Base-by-base conservation (phyloP, 2,329 filamentous ascomycete genomes). In the Exophiala xenobiotica region DNA sequence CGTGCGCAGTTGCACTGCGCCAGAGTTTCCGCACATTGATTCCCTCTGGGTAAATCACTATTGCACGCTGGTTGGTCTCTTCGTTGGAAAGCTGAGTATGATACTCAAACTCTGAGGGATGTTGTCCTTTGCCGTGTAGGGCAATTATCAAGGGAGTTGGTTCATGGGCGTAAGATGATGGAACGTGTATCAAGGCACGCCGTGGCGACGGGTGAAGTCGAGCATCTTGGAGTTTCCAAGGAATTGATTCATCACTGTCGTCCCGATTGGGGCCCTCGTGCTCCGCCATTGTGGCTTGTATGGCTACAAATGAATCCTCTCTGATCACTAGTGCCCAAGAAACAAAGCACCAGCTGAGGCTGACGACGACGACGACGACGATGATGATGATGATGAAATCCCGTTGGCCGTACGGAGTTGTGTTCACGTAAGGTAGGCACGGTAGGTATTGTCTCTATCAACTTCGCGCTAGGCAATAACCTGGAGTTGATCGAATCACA, bases 41-140 rank as follows among this genome's bases (percentile, higher is more conserved):
- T 9, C 71, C 72, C 56, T 74, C 64, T 1, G 72, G 70, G 53
- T 77, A 78, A 4, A 74, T 67, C 2, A 65, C 65, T 31, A 78
- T 70, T 3, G 71, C 72, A 18, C 75, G 47, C 19, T 4, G n/a
- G 11, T 43, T 43, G 40, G 16, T 16, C 12, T 9, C 40, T 16
- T 31, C 42, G 24, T 46, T 46, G 16, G 42, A 35, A 9, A 23
- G 42, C 20, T 45, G 42, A 19, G 42, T 45, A 6, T 35, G 42
- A 20, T 45, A 35, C 27, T 45, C 27, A n/a, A 45, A 45, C 12
- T 33, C 42, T 37, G 22, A 22, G 12, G 18, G 9, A 11, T 16
- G 42, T 22, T 46, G 27, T 12, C n/a, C 40, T 16, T 43, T 35
- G 4, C 29, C 27, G 20, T 46, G 42, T n/a, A 35, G 27, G 6